Evolutionary conservation across 2,329 filamentous ascomycete genomes (phyloP).

Genomic region (Graphiopsis chlorocephala): DNA sequence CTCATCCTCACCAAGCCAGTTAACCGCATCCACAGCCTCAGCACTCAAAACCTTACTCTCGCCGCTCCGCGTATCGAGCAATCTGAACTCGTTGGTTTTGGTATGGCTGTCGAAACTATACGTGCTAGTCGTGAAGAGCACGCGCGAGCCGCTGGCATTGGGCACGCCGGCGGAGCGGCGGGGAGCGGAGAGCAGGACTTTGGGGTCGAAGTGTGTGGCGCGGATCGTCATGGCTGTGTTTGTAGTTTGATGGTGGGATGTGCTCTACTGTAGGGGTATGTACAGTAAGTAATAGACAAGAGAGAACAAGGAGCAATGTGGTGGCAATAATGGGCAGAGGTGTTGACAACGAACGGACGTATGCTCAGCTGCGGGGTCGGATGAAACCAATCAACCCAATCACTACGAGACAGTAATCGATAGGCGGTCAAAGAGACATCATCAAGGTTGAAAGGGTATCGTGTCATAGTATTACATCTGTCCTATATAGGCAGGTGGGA

Average conservation of each 20-base stretch:
- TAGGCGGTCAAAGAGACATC: background rate
- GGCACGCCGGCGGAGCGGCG: constrained; percentile 68
- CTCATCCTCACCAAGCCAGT: constrained; percentile 69
- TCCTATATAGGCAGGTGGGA: background rate
- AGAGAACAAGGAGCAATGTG: background rate
- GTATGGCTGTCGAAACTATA: constrained; percentile 78
- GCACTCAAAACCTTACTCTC: constrained; percentile 63
- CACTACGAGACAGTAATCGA: background rate
- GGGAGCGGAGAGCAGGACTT: constrained; percentile 73
- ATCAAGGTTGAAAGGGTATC: background rate
- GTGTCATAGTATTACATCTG: background rate
- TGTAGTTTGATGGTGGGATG: no score
- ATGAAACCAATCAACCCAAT: background rate
- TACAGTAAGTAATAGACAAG: background rate
- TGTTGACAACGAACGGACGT: background rate
- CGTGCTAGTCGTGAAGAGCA: constrained; percentile 67
- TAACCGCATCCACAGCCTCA: constrained; percentile 68
- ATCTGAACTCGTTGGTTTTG: constrained; percentile 64
- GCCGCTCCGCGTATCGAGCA: constrained; percentile 67
- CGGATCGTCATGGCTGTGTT: constrained; percentile 68
- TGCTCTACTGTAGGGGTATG: background rate
- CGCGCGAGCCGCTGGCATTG: constrained; percentile 63
- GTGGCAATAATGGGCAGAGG: background rate
- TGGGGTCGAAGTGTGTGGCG: constrained; percentile 69
- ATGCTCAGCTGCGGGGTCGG: background rate